These are phyloP conservation scores for Purshia tridentata DNA, from an alignment of 306 rosid species.

Conservation along the genomic window DNA sequence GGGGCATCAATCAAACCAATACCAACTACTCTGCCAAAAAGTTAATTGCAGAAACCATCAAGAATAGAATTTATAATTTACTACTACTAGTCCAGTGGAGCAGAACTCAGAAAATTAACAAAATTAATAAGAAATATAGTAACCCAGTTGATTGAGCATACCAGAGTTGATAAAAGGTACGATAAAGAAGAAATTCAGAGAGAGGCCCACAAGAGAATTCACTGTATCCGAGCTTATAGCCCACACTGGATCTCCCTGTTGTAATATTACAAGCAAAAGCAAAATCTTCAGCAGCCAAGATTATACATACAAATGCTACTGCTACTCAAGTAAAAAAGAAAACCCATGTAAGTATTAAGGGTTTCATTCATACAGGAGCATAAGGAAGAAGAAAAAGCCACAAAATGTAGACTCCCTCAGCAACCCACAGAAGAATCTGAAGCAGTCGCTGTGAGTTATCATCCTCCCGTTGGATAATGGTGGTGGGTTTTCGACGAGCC, in stretches of 20 bases:
- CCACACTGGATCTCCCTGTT: slow-evolving; percentile 93
- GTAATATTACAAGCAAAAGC: slow-evolving; percentile 16
- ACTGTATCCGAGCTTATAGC: slow-evolving; percentile 80
- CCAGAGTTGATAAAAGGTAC: slow-evolving; percentile 75
- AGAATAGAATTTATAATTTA: neutral
- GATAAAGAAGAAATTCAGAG: slow-evolving; percentile 82
- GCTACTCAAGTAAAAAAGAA: neutral
- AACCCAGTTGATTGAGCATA: slow-evolving; percentile 37
- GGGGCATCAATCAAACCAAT: slow-evolving; percentile 70
- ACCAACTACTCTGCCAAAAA: slow-evolving; percentile 78
- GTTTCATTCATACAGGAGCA: slow-evolving; percentile 52
- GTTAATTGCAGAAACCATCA: slow-evolving; percentile 34
- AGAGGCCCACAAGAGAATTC: slow-evolving; percentile 70
- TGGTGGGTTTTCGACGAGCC: slow-evolving; percentile 43
- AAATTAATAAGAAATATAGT: neutral
- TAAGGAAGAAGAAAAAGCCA: slow-evolving; percentile 86
- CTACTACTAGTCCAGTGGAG: neutral
- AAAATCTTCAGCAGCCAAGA: neutral
- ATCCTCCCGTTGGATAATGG: slow-evolving; percentile 26
- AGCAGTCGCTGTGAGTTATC: slow-evolving; percentile 33
- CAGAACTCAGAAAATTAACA: neutral
- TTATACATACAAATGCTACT: neutral
- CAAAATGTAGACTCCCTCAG: slow-evolving; percentile 63
- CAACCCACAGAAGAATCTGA: slow-evolving; percentile 54
- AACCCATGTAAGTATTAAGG: neutral